Evolutionary conservation across 2,329 filamentous ascomycete genomes (phyloP).

Genomic region (Fusarium sp.): DNA sequence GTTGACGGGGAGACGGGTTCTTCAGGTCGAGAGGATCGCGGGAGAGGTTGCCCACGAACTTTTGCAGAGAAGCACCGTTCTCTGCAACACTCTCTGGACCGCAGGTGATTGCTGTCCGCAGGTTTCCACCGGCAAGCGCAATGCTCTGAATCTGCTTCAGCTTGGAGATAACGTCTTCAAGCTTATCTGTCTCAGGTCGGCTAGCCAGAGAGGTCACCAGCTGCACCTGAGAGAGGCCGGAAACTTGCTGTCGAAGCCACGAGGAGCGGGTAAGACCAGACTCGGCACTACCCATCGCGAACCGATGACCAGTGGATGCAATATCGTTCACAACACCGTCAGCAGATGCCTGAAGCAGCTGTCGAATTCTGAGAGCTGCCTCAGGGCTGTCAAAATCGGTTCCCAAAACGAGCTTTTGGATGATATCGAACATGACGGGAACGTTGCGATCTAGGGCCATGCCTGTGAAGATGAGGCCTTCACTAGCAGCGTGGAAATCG

Average conservation of each 20-base stretch:
- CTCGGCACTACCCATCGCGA: conserved; percentile 84
- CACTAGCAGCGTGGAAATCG: conserved; percentile 74
- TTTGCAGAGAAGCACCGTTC: conserved; percentile 77
- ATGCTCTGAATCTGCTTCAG: conserved; percentile 86
- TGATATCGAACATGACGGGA: conserved; percentile 87
- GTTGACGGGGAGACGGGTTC: conserved; percentile 43
- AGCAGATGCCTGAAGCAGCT: conserved; percentile 85
- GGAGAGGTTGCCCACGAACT: conserved; percentile 67
- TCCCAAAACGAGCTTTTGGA: conserved; percentile 82
- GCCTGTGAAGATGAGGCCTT: conserved; percentile 86
- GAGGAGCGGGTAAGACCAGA: conserved; percentile 78
- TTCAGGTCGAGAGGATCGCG: conserved; percentile 53
- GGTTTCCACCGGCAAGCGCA: conserved; percentile 73
- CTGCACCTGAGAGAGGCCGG: conserved; percentile 89
- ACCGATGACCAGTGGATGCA: conserved; percentile 88
- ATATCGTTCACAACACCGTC: conserved; percentile 93
- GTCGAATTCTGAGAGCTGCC: conserved; percentile 82
- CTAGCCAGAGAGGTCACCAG: conserved; percentile 82
- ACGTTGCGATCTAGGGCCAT: conserved; percentile 92
- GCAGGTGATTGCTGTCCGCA: conserved; percentile 88
- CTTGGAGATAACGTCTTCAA: conserved; percentile 81
- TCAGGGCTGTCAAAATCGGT: conserved; percentile 89
- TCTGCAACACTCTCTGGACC: conserved; percentile 74
- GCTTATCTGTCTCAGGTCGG: conserved; percentile 72
- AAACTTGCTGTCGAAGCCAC: conserved; percentile 83